Percentiles rank a stretch among this genome's conserved stretches.
Evolutionary conservation across 2,329 filamentous ascomycete genomes (phyloP).

Genomic region (Ophiocordyceps sinensis): DNA sequence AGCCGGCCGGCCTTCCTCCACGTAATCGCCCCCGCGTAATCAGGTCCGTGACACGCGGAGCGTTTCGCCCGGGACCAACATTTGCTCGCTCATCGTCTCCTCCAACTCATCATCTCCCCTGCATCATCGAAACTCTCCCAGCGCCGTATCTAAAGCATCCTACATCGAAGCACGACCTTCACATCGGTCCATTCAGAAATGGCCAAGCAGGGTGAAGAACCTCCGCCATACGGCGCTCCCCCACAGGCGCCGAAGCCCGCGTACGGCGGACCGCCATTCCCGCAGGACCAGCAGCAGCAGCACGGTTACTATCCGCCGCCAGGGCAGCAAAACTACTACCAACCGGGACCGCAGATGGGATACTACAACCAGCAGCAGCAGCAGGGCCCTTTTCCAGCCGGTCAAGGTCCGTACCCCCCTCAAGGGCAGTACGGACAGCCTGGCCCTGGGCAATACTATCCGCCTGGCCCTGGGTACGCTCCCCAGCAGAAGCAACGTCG

Average conservation of each 20-base stretch:
- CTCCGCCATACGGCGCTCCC: constrained; percentile 30
- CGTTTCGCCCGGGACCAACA: constrained; percentile 3
- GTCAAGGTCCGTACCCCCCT: constrained; percentile 19
- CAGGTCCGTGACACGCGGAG: constrained; percentile 2
- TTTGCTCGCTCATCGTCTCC: neutral
- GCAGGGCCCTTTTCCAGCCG: constrained; percentile 15
- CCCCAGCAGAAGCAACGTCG: constrained; percentile 18
- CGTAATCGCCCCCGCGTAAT: constrained; percentile 8
- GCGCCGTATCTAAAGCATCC: neutral
- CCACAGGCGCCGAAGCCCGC: constrained; percentile 26
- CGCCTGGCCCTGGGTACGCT: constrained; percentile 22
- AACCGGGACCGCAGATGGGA: constrained; percentile 26
- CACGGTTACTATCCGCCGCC: constrained; percentile 14
- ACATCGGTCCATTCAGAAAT: constrained; percentile 12
- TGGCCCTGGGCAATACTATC: constrained; percentile 17
- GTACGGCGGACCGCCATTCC: constrained; percentile 24
- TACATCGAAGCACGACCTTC: neutral
- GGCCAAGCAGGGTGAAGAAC: constrained; percentile 32
- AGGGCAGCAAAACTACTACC: constrained; percentile 22
- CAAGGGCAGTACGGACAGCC: constrained; percentile 21
- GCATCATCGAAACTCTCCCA: neutral
- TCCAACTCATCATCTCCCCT: neutral
- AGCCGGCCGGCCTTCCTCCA: constrained; percentile 3
- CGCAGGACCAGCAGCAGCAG: constrained; percentile 8
- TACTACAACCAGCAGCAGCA: constrained; percentile 27